Evolutionary conservation across 805 yeast genomes (phyloP).

Genomic region (Pichia ethanolica): DNA sequence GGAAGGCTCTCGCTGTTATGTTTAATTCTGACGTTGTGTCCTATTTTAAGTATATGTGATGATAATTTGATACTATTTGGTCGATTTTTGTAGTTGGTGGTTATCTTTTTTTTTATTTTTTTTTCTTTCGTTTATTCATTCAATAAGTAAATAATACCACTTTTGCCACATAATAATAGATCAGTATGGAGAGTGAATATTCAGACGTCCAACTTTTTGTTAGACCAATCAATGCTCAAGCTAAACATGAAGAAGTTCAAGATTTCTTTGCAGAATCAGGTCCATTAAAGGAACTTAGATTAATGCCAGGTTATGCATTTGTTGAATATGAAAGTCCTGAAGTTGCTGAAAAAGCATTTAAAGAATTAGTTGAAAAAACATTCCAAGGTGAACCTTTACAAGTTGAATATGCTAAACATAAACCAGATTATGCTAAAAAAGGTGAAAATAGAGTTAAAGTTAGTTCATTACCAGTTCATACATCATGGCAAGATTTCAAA

Average conservation of each 20-base stretch:
- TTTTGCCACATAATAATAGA: no score
- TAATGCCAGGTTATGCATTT: conserved; percentile 81
- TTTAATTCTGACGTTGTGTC: neutral
- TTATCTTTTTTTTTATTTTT: neutral
- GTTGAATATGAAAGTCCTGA: conserved; percentile 71
- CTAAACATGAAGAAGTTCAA: conserved; percentile 46
- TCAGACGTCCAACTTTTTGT: conserved; percentile 32
- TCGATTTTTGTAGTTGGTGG: neutral
- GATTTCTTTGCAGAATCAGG: conserved; percentile 64
- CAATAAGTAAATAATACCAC: no score
- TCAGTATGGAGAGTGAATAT: conserved; percentile 16
- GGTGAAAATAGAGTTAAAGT: conserved; percentile 70
- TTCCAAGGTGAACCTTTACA: conserved; percentile 45
- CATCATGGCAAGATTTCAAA: conserved; percentile 84
- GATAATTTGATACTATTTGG: neutral
- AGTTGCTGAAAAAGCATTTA: conserved; percentile 43
- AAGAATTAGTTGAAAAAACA: conserved; percentile 36
- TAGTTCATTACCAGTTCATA: conserved; percentile 62
- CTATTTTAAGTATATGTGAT: neutral
- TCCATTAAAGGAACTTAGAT: conserved; percentile 56
- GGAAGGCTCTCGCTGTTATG: neutral
- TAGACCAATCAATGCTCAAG: conserved; percentile 32
- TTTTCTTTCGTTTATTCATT: no score
- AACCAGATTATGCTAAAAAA: conserved; percentile 47
- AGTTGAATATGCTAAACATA: conserved; percentile 49